Evolutionary conservation across 305 asterid genomes (phyloP).

Genomic region (Fraxinus baroniana): DNA sequence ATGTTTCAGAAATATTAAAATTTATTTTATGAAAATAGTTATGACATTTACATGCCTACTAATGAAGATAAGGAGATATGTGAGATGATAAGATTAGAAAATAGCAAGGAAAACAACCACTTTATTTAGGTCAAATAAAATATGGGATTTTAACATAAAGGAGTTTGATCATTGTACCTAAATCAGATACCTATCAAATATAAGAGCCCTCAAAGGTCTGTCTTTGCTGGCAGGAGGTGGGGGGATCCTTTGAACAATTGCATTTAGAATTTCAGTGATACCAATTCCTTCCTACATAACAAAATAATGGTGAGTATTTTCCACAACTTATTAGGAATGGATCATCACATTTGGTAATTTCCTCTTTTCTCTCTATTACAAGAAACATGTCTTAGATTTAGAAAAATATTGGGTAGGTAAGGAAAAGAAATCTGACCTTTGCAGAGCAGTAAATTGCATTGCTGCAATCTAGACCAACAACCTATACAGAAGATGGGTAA

Average conservation of each 20-base stretch:
- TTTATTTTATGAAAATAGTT: background rate
- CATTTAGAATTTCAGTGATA: constrained; percentile 68
- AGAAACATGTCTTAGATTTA: background rate
- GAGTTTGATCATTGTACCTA: constrained; percentile 53
- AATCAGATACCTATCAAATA: constrained; percentile 93
- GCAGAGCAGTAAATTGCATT: constrained; percentile 93
- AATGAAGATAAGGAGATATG: background rate
- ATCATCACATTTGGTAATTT: background rate
- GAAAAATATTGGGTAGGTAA: constrained; percentile 3
- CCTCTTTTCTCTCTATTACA: background rate
- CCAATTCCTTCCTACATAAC: constrained; percentile 89
- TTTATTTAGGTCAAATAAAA: background rate
- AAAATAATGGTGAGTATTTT: constrained; percentile 17
- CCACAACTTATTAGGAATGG: background rate
- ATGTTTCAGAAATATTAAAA: background rate
- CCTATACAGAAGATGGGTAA: constrained; percentile 44
- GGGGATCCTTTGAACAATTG: constrained; percentile 88
- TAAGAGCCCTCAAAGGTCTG: constrained; percentile 92
- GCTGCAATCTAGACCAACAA: constrained; percentile 93
- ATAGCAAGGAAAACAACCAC: background rate
- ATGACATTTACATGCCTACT: background rate
- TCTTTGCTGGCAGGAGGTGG: constrained; percentile 75
- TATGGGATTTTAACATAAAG: constrained; percentile 19
- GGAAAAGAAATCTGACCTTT: constrained; percentile 54
- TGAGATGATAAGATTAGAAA: background rate